phyloP scores from a whole-genome alignment of 139 green algal genomes.

The Chlamydomonas asymmetrica region DNA sequence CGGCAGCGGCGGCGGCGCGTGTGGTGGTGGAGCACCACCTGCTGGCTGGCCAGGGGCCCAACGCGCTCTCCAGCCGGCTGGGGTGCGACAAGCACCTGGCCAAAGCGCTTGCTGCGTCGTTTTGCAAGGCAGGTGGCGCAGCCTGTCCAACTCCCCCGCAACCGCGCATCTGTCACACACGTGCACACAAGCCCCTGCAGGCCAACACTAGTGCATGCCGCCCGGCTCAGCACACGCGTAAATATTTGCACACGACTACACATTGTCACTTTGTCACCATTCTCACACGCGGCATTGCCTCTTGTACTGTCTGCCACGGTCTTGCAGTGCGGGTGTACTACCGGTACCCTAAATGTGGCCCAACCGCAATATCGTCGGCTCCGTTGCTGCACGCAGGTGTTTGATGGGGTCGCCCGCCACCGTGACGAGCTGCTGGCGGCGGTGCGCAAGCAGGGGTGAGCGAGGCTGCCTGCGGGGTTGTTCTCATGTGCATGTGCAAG shows the following conservation, averaged over 20 bases:
- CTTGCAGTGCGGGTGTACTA: slow-evolving; percentile 7
- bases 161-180: no score
- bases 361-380: slow-evolving; percentile 21
- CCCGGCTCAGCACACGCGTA: background rate
- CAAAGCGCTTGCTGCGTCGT: no score
- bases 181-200: no score
- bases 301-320: background rate
- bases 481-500: background rate
- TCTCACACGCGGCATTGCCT: slow-evolving; percentile 3
- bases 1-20: no score
- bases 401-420: slow-evolving; percentile 13
- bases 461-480: background rate
- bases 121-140: no score
- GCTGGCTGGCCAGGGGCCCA: no score
- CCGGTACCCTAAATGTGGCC: background rate
- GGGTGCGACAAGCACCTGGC: no score
- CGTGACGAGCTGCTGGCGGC: slow-evolving; percentile 14
- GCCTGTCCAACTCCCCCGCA: no score
- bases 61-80: no score
- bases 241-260: background rate
- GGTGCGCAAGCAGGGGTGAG: background rate
- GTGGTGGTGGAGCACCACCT: no score
- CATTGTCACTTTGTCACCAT: background rate
- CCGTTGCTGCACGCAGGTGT: slow-evolving; percentile 24
- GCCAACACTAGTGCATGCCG: no score